Percentiles rank a stretch among this genome's conserved stretches.
These are phyloP conservation scores for Aspergillus pseudoterreus DNA, from an alignment of 2,329 filamentous ascomycete genomes.

Conservation along the genomic window DNA sequence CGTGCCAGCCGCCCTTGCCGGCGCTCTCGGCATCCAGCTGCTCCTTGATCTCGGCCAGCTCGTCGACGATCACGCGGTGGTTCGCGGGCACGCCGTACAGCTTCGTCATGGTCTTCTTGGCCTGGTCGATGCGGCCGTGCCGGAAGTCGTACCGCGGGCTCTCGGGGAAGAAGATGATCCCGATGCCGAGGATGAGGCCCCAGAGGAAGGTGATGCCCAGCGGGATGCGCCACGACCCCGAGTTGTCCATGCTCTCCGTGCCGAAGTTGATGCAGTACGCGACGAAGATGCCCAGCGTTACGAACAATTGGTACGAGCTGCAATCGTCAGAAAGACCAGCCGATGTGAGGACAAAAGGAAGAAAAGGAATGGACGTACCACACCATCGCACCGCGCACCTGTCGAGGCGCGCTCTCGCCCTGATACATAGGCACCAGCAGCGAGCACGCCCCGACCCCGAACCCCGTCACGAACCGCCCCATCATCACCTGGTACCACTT, in stretches of 20 bases:
- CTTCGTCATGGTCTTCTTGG: constrained; percentile 49
- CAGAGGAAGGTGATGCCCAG: constrained; percentile 57
- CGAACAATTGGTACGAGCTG: constrained; percentile 44
- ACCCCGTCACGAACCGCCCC: constrained; percentile 44
- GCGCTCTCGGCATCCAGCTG: constrained; percentile 51
- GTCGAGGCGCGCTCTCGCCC: constrained; percentile 68
- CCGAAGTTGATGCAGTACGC: constrained; percentile 43
- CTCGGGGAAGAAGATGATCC: constrained; percentile 54
- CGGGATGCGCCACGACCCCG: constrained; percentile 44
- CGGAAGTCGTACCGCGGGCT: constrained; percentile 57
- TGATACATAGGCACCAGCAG: constrained; percentile 64
- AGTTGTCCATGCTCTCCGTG: constrained; percentile 34
- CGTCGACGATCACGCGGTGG: constrained; percentile 50
- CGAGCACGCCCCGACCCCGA: constrained; percentile 69
- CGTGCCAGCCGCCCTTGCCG: constrained; percentile 20
- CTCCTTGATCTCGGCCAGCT: constrained; percentile 53
- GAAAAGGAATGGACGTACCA: constrained; percentile 21
- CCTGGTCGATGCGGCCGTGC: constrained; percentile 49
- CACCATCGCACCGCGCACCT: constrained; percentile 70
- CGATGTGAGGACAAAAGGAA: constrained; percentile 34
- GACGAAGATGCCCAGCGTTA: constrained; percentile 43
- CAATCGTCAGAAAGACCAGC: constrained; percentile 11
- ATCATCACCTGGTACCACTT: constrained; percentile 42
- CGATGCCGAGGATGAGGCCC: constrained; percentile 50
- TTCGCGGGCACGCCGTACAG: constrained; percentile 53